phyloP scores from a whole-genome alignment of 108 stramenopile genomes.

The Cyclostephanos tholiformis region DNA sequence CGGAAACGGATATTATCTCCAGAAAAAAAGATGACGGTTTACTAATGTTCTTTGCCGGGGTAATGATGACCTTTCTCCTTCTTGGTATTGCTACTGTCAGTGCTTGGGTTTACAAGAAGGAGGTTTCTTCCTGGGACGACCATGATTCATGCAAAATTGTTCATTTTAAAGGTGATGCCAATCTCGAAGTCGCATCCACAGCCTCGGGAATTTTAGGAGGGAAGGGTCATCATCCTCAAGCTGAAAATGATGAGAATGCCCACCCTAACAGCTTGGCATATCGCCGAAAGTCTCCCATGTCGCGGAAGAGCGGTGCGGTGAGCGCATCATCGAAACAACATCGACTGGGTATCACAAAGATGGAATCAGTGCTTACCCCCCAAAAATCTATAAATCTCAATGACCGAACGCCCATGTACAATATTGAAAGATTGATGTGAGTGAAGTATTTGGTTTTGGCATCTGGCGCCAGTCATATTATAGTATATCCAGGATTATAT shows the following conservation, averaged over 20 bases:
- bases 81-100: slow-evolving; percentile 2
- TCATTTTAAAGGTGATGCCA: slow-evolving; percentile 20
- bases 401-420: slow-evolving; percentile 15
- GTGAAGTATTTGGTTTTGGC: not conserved
- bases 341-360: slow-evolving; percentile 28
- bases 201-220: slow-evolving; percentile 29
- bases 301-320: not conserved
- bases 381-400: slow-evolving; percentile 18
- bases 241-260: slow-evolving; percentile 23
- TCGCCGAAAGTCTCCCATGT: slow-evolving; percentile 12
- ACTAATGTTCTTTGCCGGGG: slow-evolving; percentile 22
- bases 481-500: not conserved
- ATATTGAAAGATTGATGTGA: slow-evolving; percentile 21
- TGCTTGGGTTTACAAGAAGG: slow-evolving; percentile 21
- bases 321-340: slow-evolving; percentile 19
- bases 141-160: slow-evolving; percentile 20
- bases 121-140: not conserved
- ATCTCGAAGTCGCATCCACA: slow-evolving; percentile 27
- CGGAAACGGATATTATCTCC: slow-evolving; percentile 30
- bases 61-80: slow-evolving; percentile 17
- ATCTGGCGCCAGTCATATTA: not conserved
- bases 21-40: slow-evolving; percentile 7
- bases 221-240: slow-evolving; percentile 36
- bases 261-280: slow-evolving; percentile 28
- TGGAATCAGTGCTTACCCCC: slow-evolving; percentile 30